phyloP scores from a whole-genome alignment of 2,329 filamentous ascomycete species.

The Nigrospora osmanthi region DNA sequence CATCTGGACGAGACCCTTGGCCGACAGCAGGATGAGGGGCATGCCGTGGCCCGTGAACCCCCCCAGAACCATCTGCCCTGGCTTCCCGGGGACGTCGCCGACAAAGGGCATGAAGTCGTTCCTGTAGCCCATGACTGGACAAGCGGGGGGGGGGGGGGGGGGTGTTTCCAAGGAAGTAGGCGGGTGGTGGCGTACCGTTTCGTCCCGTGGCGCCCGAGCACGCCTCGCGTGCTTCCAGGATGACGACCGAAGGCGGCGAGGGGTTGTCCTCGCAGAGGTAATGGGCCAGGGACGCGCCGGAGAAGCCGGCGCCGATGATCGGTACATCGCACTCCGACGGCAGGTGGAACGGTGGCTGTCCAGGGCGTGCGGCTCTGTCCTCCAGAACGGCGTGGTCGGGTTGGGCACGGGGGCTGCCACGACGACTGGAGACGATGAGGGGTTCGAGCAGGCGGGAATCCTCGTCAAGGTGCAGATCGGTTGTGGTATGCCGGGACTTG shows the following conservation, averaged over 20 bases:
- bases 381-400: constrained; percentile 43
- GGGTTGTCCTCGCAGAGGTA: constrained; percentile 31
- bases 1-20: constrained; percentile 32
- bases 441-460: too few species aligned
- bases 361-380: constrained; percentile 41
- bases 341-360: constrained; percentile 41
- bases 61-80: constrained; percentile 33
- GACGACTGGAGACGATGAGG: background rate
- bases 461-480: too few species aligned
- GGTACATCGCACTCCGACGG: constrained; percentile 41
- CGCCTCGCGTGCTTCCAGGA: constrained; percentile 19
- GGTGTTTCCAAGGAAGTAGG: too few species aligned
- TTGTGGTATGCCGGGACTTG: too few species aligned
- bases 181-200: constrained; percentile 13
- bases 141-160: too few species aligned
- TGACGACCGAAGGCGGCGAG: constrained; percentile 10
- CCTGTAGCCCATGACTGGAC: constrained; percentile 32
- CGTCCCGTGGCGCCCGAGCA: constrained; percentile 19
- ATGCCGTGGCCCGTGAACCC: constrained; percentile 46
- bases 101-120: constrained; percentile 34
- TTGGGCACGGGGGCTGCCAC: constrained; percentile 10
- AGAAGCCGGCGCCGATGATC: constrained; percentile 46
- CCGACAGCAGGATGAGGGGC: constrained; percentile 32
- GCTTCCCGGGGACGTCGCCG: constrained; percentile 29
- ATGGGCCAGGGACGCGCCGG: constrained; percentile 38